phyloP scores from a whole-genome alignment of 345 rosid genomes.

The Physaria fendleri region DNA sequence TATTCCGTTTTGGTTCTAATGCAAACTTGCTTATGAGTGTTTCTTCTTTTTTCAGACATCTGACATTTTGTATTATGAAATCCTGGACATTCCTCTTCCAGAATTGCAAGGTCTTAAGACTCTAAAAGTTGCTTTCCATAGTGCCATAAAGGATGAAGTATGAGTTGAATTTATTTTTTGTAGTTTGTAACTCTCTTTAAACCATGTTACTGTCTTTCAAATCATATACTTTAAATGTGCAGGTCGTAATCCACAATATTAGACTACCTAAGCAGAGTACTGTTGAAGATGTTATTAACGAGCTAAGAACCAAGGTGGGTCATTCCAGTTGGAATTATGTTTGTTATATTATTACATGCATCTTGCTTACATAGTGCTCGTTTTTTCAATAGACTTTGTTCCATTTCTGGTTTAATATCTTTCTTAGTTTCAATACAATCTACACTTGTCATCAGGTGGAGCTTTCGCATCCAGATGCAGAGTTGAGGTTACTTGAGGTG shows the following conservation, averaged over 20 bases:
- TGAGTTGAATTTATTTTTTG: conserved; percentile 11
- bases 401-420: not conserved
- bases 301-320: conserved; percentile 77
- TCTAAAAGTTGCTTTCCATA: conserved; percentile 87
- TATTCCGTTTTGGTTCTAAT: not conserved
- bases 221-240: conserved; percentile 22
- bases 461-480: conserved; percentile 82
- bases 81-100: conserved; percentile 96
- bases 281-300: conserved; percentile 85
- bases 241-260: conserved; percentile 73
- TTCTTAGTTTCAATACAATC: not conserved
- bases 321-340: conserved; percentile 8
- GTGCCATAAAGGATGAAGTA: conserved; percentile 81
- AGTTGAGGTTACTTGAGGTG: conserved; percentile 88
- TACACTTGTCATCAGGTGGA: conserved; percentile 64
- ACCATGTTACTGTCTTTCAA: not conserved
- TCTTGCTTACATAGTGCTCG: not conserved
- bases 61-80: conserved; percentile 93
- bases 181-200: not conserved
- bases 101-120: conserved; percentile 90
- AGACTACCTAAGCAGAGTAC: conserved; percentile 96
- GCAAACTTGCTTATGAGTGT: conserved; percentile 8
- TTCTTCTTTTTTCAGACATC: conserved; percentile 55
- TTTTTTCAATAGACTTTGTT: not conserved
- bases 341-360: conserved; percentile 4